Base-by-base conservation (phyloP, 352 stramenopile genomes). In the Phytopythium litorale region DNA sequence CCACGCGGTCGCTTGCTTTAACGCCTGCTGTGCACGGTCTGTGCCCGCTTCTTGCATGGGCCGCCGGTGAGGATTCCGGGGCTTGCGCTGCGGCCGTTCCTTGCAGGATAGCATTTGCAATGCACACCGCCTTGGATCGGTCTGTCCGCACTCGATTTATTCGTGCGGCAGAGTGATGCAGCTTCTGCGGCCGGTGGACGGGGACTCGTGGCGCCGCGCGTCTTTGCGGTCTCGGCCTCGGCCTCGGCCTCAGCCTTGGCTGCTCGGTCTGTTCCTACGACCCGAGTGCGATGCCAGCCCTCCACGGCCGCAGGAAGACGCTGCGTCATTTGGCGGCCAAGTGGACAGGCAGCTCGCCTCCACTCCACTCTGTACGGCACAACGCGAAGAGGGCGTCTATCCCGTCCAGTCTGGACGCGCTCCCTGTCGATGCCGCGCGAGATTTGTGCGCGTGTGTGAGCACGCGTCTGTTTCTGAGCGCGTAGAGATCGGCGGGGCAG, bases 101-200 rank as follows among this genome's bases (percentile, higher is more conserved):
- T 49, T 49, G 42, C 42, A 45, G 40, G 40, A 45, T 45, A 21
- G 40, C 40, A 16, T 45, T 45, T 45, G 40, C 40, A 45, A 45
- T 45, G 40, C 40, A 45, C 19, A 45, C n/a, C n/a, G 40, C 16
- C 6, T 9, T 12, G 1, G 35, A 16, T 45, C 7, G 40, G n/a
- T 45, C 25, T 28, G 25, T 28, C 40, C 40, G 40, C 16, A 49
- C 42, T 49, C 33, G 33, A 38, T 38, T 38, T 38, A 38, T 13
- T 12, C 7, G 33, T 38, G 11, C 1, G 33, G 33, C 7, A 5
- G 33, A 38, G 7, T 1, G 33, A 38, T 38, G 33, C 33, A 38
- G 11, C 25, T 45, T 19, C 40, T 16, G 35, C 37, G n/a, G 13
- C 40, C 40, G 16, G 15, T 21, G 15, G 15, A 21, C 15, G 40